A percentile compares a stretch with the other conserved stretches of the same genome.
phyloP scores from a whole-genome alignment of 257 asterid genomes.

The Plantago elongata region DNA sequence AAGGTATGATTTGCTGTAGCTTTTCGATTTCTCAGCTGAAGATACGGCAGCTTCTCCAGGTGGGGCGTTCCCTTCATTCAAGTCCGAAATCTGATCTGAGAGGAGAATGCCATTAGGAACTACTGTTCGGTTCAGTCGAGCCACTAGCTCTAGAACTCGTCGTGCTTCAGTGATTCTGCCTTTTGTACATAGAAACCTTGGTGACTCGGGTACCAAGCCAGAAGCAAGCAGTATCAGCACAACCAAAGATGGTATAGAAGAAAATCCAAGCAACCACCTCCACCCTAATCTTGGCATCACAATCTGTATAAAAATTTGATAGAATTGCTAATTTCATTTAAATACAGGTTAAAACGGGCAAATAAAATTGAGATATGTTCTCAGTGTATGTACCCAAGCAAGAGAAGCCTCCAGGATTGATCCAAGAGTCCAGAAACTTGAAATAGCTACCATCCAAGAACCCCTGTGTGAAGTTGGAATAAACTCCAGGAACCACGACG shows the following conservation, averaged over 20 bases:
- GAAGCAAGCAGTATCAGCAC: conserved; percentile 26
- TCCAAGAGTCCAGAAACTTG: conserved; percentile 40
- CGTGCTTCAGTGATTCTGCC: conserved; percentile 42
- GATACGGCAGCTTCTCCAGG: conserved; percentile 10
- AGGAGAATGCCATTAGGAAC: conserved; percentile 28
- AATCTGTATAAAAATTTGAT: conserved; percentile 17
- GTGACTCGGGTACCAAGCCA: conserved; percentile 40
- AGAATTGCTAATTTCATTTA: neutral
- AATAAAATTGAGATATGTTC: neutral
- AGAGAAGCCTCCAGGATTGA: conserved; percentile 39
- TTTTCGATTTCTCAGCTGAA: neutral
- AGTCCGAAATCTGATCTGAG: conserved; percentile 5
- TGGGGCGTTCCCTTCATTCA: too few species aligned
- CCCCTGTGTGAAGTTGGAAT: conserved; percentile 40
- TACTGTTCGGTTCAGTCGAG: conserved; percentile 28
- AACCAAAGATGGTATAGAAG: conserved; percentile 38
- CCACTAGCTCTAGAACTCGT: conserved; percentile 35
- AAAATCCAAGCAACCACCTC: conserved; percentile 47
- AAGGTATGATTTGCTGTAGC: neutral
- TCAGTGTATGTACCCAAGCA: conserved; percentile 40
- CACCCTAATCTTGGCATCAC: conserved; percentile 42
- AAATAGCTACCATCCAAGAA: conserved; percentile 32
- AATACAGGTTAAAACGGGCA: neutral
- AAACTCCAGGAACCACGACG: conserved; percentile 48
- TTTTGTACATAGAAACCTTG: conserved; percentile 44